Conservation (phyloP, 2,329 filamentous ascomycete species). For the Ascochyta lentis region DNA sequence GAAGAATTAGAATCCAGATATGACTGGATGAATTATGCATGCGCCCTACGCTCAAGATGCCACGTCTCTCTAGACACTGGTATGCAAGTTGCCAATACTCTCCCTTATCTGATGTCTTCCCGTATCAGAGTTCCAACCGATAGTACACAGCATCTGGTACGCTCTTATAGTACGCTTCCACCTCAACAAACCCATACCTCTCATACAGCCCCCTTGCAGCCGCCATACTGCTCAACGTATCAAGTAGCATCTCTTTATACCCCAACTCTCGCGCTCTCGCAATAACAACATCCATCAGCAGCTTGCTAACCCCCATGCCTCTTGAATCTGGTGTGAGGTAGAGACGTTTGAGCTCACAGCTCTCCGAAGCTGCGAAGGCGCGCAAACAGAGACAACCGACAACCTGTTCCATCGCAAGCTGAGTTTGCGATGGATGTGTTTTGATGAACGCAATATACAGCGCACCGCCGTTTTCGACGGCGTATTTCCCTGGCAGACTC, state of each 20-base stretch:
- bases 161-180: conserved; percentile 63
- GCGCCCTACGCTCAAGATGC: no score
- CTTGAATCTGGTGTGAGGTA: conserved; percentile 59
- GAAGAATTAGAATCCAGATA: no score
- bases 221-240: conserved; percentile 62
- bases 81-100: no score
- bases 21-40: no score
- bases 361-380: conserved; percentile 37
- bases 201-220: conserved; percentile 59
- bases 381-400: conserved; percentile 62
- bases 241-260: conserved; percentile 61
- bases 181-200: conserved; percentile 59
- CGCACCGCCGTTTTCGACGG: conserved; percentile 52
- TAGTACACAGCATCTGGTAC: conserved; percentile 62
- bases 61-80: no score
- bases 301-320: conserved; percentile 58
- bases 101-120: no score
- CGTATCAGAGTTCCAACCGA: conserved; percentile 38
- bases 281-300: conserved; percentile 56
- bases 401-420: conserved; percentile 22
- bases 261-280: conserved; percentile 54
- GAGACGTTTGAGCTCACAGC: conserved; percentile 65
- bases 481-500: conserved; percentile 62
- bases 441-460: conserved; percentile 55
- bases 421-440: background rate